Evolutionary conservation across 768 basidiomycete species (phyloP).

Genomic region (Rhizopogon vesiculosus): DNA sequence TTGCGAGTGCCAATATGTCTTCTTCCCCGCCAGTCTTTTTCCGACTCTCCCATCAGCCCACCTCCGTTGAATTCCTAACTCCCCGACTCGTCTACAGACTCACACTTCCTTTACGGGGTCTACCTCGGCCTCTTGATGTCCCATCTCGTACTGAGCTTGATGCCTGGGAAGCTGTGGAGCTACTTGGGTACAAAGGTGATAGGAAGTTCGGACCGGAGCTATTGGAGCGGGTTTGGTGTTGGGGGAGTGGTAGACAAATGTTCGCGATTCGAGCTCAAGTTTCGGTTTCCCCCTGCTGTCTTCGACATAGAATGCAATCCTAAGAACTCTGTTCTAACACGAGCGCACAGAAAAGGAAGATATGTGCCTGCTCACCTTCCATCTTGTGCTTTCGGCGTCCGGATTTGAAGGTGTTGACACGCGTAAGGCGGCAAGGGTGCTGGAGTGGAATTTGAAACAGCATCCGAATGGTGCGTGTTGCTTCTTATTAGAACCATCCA

Average conservation of each 20-base stretch:
- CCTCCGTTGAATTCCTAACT: no score
- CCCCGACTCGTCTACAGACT: no score
- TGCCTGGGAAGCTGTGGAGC: constrained; percentile 84
- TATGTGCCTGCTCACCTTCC: constrained; percentile 85
- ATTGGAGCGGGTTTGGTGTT: constrained; percentile 64
- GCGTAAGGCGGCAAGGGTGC: constrained; percentile 61
- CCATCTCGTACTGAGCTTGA: constrained; percentile 75
- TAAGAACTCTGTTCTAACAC: neutral
- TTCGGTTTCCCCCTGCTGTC: no score
- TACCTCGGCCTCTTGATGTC: constrained; percentile 84
- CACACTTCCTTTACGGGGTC: constrained; percentile 46
- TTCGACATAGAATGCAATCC: no score
- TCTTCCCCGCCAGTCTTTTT: no score
- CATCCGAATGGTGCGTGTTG: constrained; percentile 59
- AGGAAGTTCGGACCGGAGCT: constrained; percentile 58
- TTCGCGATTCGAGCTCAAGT: no score
- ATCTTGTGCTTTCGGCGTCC: constrained; percentile 77
- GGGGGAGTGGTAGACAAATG: constrained; percentile 48
- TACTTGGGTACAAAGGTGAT: constrained; percentile 90
- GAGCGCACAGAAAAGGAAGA: constrained; percentile 58
- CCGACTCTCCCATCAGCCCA: no score
- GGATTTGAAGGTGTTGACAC: constrained; percentile 80
- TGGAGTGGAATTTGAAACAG: constrained; percentile 80
- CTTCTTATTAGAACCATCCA: neutral
- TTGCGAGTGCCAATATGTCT: neutral